Conservation (phyloP, 2,329 filamentous ascomycete genomes). For the Colletotrichum navitas region DNA sequence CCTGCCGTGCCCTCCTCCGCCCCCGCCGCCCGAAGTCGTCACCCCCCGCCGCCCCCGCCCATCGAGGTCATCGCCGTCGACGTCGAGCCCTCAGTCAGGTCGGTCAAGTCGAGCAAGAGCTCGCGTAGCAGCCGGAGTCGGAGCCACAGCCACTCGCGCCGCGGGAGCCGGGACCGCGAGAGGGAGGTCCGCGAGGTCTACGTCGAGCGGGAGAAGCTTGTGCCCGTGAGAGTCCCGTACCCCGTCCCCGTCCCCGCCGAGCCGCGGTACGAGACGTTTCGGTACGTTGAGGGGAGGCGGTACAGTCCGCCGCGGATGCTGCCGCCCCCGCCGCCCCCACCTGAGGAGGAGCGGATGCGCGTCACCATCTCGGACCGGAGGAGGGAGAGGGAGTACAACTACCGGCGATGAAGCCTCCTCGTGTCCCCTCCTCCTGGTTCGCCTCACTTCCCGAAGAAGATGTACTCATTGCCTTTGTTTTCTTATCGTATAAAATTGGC, state of each 20-base stretch:
- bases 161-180: constrained; percentile 41
- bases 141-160: constrained; percentile 49
- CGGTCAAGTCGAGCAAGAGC: constrained; percentile 27
- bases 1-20: constrained; percentile 45
- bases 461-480: neutral
- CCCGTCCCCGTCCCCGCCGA: constrained; percentile 54
- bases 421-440: neutral
- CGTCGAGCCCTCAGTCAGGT: constrained; percentile 44
- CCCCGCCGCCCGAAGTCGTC: constrained; percentile 43
- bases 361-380: constrained; percentile 52
- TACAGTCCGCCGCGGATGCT: constrained; percentile 50
- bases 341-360: constrained; percentile 50
- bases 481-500: neutral
- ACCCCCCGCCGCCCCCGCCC: constrained; percentile 31
- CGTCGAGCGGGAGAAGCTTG: constrained; percentile 64
- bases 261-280: constrained; percentile 62
- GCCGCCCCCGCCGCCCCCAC: constrained; percentile 49
- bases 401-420: constrained; percentile 6
- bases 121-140: constrained; percentile 47
- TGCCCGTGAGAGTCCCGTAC: constrained; percentile 58
- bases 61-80: constrained; percentile 48
- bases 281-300: constrained; percentile 64
- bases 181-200: constrained; percentile 55
- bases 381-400: constrained; percentile 49
- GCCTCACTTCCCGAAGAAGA: neutral